Percentiles rank a stretch among this genome's conserved stretches.
phyloP scores from a whole-genome alignment of 108 stramenopile genomes.

The Aureococcus anophagefferens region DNA sequence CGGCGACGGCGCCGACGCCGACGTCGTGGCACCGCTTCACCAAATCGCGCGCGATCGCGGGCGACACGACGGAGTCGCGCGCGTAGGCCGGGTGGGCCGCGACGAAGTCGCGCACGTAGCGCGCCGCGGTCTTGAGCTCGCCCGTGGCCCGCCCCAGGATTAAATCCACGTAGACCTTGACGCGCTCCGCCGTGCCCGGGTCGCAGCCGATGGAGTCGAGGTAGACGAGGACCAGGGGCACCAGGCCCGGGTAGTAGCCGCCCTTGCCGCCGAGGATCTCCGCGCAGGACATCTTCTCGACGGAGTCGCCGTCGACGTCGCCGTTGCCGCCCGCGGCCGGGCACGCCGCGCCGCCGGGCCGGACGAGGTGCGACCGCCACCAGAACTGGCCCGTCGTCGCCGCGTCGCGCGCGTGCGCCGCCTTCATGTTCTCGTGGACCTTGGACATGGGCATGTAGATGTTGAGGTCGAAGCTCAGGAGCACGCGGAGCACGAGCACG shows the following conservation, averaged over 20 bases:
- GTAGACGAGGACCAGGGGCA: conserved; percentile 87
- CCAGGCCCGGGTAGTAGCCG: conserved; percentile 88
- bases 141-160: conserved; percentile 81
- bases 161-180: conserved; percentile 69
- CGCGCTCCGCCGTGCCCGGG: conserved; percentile 52
- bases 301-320: too few species aligned
- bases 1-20: conserved; percentile 65
- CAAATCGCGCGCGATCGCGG: conserved; percentile 77
- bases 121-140: conserved; percentile 82
- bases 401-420: conserved; percentile 81
- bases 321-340: too few species aligned
- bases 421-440: conserved; percentile 96
- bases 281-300: conserved; percentile 88
- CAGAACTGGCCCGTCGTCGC: conserved; percentile 76
- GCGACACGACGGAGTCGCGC: conserved; percentile 74
- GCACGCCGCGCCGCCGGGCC: too few species aligned
- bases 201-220: conserved; percentile 88
- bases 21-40: conserved; percentile 72
- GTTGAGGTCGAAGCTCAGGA: conserved; percentile 93
- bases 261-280: conserved; percentile 94
- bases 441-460: conserved; percentile 88
- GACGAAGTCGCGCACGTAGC: conserved; percentile 88
- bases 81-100: conserved; percentile 79
- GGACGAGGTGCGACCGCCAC: conserved; percentile 66
- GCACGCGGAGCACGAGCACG: conserved; percentile 81